A percentile compares a stretch with the other conserved stretches of the same genome.
These are phyloP conservation scores for Ceriops decandra DNA, from an alignment of 345 rosid species.

Conservation along the genomic window DNA sequence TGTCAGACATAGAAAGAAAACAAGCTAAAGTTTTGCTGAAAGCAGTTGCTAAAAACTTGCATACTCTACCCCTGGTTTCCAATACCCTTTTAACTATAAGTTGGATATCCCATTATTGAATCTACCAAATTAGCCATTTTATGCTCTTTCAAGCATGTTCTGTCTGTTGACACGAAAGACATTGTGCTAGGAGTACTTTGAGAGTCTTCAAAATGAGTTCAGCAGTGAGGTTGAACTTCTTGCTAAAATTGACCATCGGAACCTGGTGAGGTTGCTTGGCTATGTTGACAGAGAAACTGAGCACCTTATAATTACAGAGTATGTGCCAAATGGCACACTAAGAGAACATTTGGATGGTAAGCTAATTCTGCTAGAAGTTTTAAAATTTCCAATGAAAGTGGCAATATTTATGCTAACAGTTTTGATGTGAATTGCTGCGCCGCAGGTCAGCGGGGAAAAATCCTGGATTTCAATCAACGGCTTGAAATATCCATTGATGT, in stretches of 20 bases:
- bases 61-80: not conserved
- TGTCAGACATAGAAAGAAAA: too few relatives aligned
- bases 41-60: too few relatives aligned
- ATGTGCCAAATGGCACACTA: constrained; percentile 84
- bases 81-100: not conserved
- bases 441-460: constrained; percentile 60
- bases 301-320: constrained; percentile 91
- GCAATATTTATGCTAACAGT: constrained; percentile 5
- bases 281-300: constrained; percentile 77
- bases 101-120: constrained; percentile 2
- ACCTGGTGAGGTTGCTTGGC: constrained; percentile 86
- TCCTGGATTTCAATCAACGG: constrained; percentile 83
- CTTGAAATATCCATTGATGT: constrained; percentile 89
- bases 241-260: constrained; percentile 86
- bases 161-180: constrained; percentile 17
- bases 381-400: constrained; percentile 6
- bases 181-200: constrained; percentile 61
- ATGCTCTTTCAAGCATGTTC: not conserved
- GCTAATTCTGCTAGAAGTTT: constrained; percentile 15
- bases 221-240: constrained; percentile 93
- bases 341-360: constrained; percentile 96
- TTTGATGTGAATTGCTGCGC: constrained; percentile 9
- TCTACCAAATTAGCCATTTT: constrained; percentile 5
- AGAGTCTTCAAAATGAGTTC: constrained; percentile 66
- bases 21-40: too few relatives aligned